phyloP scores from a whole-genome alignment of 441 rosid species.

The Euphorbia celastroides region DNA sequence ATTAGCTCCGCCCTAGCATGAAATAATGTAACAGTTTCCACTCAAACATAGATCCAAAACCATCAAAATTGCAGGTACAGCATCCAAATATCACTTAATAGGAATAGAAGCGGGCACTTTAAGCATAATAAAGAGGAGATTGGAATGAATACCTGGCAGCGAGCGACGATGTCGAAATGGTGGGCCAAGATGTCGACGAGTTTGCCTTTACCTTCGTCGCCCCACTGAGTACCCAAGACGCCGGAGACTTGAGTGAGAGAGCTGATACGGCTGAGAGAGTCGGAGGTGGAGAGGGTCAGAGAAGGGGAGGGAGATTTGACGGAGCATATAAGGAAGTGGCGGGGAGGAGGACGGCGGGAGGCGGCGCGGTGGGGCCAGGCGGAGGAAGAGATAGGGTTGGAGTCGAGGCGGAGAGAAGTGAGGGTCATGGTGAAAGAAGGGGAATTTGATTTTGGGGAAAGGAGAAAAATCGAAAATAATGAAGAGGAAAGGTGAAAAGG shows the following conservation, averaged over 20 bases:
- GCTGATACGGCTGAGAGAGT: conserved; percentile 41
- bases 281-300: conserved; percentile 38
- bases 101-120: background rate
- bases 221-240: conserved; percentile 89
- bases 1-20: conserved; percentile 87
- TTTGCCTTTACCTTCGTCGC: conserved; percentile 96
- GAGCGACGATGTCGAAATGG: conserved; percentile 90
- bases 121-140: background rate
- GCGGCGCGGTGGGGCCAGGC: conserved; percentile 22
- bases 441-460: background rate
- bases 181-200: conserved; percentile 86
- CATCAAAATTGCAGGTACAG: background rate
- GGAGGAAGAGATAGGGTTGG: conserved; percentile 27
- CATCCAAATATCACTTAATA: background rate
- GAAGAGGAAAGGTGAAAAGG: background rate
- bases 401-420: conserved; percentile 37
- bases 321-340: conserved; percentile 42
- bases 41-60: background rate
- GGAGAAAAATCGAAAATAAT: too few relatives aligned
- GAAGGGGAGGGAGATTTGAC: conserved; percentile 35
- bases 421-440: conserved; percentile 32
- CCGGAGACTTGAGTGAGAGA: conserved; percentile 89
- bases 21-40: conserved; percentile 8
- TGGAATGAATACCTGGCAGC: conserved; percentile 62
- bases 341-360: conserved; percentile 25